Evolutionary conservation across 2,329 filamentous ascomycete genomes (phyloP).

Genomic region (Diaporthe sp.): DNA sequence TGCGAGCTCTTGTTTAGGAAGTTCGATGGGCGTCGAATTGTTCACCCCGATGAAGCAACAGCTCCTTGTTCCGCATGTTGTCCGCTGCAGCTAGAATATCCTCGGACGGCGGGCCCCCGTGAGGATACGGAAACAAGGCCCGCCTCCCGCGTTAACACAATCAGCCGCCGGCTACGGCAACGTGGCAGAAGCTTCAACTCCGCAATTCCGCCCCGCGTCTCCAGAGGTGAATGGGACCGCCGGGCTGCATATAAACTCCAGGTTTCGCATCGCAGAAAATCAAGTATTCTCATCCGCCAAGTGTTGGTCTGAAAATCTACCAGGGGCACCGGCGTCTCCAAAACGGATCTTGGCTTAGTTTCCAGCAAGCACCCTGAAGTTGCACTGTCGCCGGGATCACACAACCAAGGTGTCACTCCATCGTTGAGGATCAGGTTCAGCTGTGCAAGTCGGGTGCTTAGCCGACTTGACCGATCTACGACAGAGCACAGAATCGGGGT

Average conservation of each 20-base stretch:
- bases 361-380: conserved; percentile 21
- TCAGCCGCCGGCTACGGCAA: conserved; percentile 26
- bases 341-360: background rate
- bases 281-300: background rate
- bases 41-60: conserved; percentile 3
- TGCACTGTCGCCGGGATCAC: conserved; percentile 20
- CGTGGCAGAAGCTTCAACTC: conserved; percentile 29
- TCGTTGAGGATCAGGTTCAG: conserved; percentile 11
- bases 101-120: conserved; percentile 31
- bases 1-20: conserved; percentile 1
- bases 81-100: conserved; percentile 10
- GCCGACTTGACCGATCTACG: conserved; percentile 36
- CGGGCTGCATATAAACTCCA: conserved; percentile 22
- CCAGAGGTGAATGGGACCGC: conserved; percentile 5
- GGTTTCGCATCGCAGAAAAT: background rate
- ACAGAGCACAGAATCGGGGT: conserved; percentile 25
- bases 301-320: background rate
- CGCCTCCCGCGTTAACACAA: conserved; percentile 34
- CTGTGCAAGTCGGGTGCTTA: conserved; percentile 32
- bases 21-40: background rate
- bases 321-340: background rate
- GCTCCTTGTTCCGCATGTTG: background rate
- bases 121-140: conserved; percentile 36
- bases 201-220: conserved; percentile 30
- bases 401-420: conserved; percentile 30